These are phyloP conservation scores for Ascoidea asiatica DNA, from an alignment of 805 yeast genomes.

Conservation along the genomic window DNA sequence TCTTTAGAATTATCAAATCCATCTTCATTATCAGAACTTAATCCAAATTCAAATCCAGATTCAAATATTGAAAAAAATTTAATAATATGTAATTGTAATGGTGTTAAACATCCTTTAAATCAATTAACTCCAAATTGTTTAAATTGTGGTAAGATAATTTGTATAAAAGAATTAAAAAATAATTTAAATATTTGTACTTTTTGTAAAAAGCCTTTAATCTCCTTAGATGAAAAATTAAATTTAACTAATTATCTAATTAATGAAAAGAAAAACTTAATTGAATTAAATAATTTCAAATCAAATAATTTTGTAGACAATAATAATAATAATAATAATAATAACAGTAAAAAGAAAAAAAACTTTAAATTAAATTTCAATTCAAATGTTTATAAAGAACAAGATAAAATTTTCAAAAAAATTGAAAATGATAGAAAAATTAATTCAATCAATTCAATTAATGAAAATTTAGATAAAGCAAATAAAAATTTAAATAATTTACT, in stretches of 20 bases:
- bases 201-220: constrained; percentile 60
- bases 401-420: neutral
- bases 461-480: constrained; percentile 54
- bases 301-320: constrained; percentile 15
- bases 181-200: constrained; percentile 84
- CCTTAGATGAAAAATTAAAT: constrained; percentile 43
- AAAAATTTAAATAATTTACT: constrained; percentile 59
- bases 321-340: constrained; percentile 29
- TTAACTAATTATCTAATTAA: constrained; percentile 37
- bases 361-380: constrained; percentile 17
- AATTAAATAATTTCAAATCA: constrained; percentile 10
- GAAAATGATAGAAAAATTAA: too few relatives aligned
- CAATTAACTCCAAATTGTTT: constrained; percentile 89
- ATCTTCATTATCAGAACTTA: too few relatives aligned
- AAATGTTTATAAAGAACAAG: constrained; percentile 4
- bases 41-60: too few relatives aligned
- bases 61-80: too few relatives aligned
- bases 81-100: constrained; percentile 70
- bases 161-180: constrained; percentile 76
- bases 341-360: constrained; percentile 31
- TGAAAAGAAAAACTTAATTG: constrained; percentile 36
- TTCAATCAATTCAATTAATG: too few relatives aligned
- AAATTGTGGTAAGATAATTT: constrained; percentile 87
- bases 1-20: too few relatives aligned
- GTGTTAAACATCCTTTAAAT: constrained; percentile 74